Evolutionary conservation across 768 basidiomycete genomes (phyloP).

Genomic region (Crucibulum laeve): DNA sequence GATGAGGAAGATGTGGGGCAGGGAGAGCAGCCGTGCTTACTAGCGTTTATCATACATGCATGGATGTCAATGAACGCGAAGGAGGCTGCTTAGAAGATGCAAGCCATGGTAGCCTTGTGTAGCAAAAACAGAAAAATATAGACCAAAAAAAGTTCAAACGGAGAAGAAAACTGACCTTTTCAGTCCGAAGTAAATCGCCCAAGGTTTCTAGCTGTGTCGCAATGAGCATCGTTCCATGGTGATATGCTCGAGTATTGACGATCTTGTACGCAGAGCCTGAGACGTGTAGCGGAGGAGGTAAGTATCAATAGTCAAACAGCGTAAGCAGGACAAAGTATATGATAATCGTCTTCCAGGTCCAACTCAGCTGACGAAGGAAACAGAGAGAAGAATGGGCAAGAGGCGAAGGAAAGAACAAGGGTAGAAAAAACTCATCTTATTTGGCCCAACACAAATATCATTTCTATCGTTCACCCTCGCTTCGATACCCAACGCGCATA

Average conservation of each 20-base stretch:
- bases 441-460: conserved; percentile 77
- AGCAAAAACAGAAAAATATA: not conserved
- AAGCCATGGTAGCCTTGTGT: no score
- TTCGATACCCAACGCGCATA: conserved; percentile 69
- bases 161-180: conserved; percentile 45
- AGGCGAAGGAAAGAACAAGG: not conserved
- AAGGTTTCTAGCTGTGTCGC: conserved; percentile 71
- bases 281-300: conserved; percentile 47
- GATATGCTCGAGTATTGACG: conserved; percentile 84
- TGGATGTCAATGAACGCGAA: no score
- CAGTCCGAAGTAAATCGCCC: conserved; percentile 62
- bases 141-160: not conserved
- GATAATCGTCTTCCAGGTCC: no score
- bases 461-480: conserved; percentile 87
- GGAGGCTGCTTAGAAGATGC: no score
- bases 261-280: conserved; percentile 99
- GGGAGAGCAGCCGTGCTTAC: no score
- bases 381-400: not conserved
- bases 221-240: conserved; percentile 98
- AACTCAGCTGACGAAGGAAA: conserved; percentile 7
- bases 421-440: conserved; percentile 73
- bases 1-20: no score
- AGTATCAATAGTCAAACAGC: conserved; percentile 6
- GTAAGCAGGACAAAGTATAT: no score
- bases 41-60: no score